Base-by-base conservation (phyloP, 2,329 filamentous ascomycete species). In the Tolypocladium album region DNA sequence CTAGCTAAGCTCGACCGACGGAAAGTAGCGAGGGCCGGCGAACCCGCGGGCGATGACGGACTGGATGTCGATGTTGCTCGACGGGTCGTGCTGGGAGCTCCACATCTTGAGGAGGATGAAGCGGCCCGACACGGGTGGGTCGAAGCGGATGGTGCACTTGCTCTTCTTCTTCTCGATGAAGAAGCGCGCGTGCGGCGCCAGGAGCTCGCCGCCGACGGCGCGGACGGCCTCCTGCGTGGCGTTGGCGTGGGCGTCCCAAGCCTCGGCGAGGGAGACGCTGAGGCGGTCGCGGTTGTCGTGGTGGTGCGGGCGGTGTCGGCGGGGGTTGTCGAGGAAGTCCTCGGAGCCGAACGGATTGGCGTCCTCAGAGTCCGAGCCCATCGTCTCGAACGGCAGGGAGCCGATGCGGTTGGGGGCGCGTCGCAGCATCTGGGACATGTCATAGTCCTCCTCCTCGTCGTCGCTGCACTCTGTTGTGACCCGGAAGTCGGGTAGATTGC, bases 31-130 rank as follows among this genome's bases (percentile, higher is more conserved):
- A 12, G 90, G 89, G 5, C 93, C 93, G 0, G 90, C 89, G 73
- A 87, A 97, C 0, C 93, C 93, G 68, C 89, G 87, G 1, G 87
- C 89, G 61, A 92, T 82, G 31, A 97, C 87, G 55, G 88, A 90
- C 72, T 96, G 89, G 45, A 97, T 91, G 69, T 96, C 92, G 64
- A 97, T 95, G 67, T 95, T 96, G 61, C 78, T 78, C 6, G 71
- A 67, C 4, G 83, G 79, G 56, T 87, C 84, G 34, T 85, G 82
- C 61, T 84, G 83, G 2, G 89, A 88, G 67, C 87, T 92, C 89
- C 91, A 97, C 71, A 97, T 84, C 78, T 97, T 97, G 64, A 97
- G 78, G 50, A 97, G 75, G 58, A 97, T 88, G 71, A 89, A 95
- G 60, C 90, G 84, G 6, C 89, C 90, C 13, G 89, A 90, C 61